Percentiles rank a stretch among this genome's conserved stretches.
Conservation (phyloP, 768 basidiomycete species). For the Boletus tylopilopsis region DNA sequence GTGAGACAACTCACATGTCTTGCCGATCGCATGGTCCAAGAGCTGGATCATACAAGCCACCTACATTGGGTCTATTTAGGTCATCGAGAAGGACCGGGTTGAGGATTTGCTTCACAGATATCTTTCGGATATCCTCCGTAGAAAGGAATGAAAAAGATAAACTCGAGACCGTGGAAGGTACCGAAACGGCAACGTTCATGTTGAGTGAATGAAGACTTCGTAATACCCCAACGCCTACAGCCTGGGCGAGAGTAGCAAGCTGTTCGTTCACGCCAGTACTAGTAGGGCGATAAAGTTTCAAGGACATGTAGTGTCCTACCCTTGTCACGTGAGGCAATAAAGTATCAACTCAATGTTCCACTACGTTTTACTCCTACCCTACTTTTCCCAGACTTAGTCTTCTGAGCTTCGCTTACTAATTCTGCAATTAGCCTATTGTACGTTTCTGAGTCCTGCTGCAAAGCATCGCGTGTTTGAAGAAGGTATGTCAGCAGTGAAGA, state of each 20-base stretch:
- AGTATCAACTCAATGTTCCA: conserved; percentile 38
- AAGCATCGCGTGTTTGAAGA: conserved; percentile 72
- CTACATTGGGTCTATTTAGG: conserved; percentile 84
- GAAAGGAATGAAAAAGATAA: conserved; percentile 93
- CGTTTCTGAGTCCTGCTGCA: conserved; percentile 85
- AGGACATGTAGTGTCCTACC: no score
- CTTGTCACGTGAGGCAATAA: conserved; percentile 16
- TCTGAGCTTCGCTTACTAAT: conserved; percentile 88
- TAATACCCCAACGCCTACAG: background rate
- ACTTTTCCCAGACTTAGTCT: conserved; percentile 65
- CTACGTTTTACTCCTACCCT: conserved; percentile 45
- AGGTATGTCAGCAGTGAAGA: conserved; percentile 77
- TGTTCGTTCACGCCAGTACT: no score
- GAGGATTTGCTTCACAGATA: conserved; percentile 97
- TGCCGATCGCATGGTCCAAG: conserved; percentile 86
- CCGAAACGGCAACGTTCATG: conserved; percentile 90
- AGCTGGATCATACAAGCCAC: conserved; percentile 93
- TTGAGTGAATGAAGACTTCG: background rate
- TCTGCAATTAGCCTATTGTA: conserved; percentile 91
- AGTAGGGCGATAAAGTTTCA: no score
- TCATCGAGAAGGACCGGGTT: conserved; percentile 94
- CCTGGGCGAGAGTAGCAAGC: background rate
- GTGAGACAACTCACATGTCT: conserved; percentile 70
- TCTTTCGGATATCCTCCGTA: conserved; percentile 80
- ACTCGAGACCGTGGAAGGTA: conserved; percentile 81